A percentile compares a stretch with the other conserved stretches of the same genome.
Evolutionary conservation across 2,329 filamentous ascomycete species (phyloP).

Genomic region (Fusarium sp.): DNA sequence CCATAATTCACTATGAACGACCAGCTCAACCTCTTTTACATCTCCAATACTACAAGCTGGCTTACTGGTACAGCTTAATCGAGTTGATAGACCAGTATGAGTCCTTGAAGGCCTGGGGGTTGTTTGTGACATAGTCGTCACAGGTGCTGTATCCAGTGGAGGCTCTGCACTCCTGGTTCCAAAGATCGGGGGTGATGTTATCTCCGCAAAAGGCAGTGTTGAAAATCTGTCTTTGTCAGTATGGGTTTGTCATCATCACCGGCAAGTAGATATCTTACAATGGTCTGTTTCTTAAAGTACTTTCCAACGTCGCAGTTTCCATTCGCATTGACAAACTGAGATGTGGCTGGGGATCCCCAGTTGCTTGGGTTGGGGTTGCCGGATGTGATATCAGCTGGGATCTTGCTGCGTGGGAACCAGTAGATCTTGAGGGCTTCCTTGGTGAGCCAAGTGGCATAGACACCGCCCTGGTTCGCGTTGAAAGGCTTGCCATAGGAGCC

Average conservation of each 20-base stretch:
- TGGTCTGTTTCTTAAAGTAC: constrained; percentile 30
- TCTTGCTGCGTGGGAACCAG: constrained; percentile 24
- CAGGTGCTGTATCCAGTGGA: constrained; percentile 21
- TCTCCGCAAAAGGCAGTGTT: constrained; percentile 23
- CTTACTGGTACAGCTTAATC: constrained; percentile 18
- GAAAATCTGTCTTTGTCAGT: constrained; percentile 9
- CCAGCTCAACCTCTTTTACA: neutral
- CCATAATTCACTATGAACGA: neutral
- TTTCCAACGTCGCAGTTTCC: constrained; percentile 31
- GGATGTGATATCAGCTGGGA: constrained; percentile 11
- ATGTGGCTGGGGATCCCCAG: constrained; percentile 16
- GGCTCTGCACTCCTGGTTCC: constrained; percentile 21
- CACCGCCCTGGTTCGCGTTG: constrained; percentile 17
- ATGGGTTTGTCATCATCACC: accelerated
- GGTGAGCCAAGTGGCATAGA: constrained; percentile 26
- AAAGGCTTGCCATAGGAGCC: constrained; percentile 25
- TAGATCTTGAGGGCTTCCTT: constrained; percentile 22
- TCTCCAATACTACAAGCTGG: neutral
- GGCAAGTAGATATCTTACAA: neutral
- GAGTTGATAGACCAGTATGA: constrained; percentile 22
- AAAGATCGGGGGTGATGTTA: constrained; percentile 16
- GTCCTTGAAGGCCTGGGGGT: constrained; percentile 18
- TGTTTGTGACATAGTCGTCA: constrained; percentile 19
- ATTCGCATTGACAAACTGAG: constrained; percentile 26
- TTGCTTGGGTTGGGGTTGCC: constrained; percentile 22